Base-by-base conservation (phyloP, 1,284 basidiomycete species). In the Cryptococcus amylolentus region DNA sequence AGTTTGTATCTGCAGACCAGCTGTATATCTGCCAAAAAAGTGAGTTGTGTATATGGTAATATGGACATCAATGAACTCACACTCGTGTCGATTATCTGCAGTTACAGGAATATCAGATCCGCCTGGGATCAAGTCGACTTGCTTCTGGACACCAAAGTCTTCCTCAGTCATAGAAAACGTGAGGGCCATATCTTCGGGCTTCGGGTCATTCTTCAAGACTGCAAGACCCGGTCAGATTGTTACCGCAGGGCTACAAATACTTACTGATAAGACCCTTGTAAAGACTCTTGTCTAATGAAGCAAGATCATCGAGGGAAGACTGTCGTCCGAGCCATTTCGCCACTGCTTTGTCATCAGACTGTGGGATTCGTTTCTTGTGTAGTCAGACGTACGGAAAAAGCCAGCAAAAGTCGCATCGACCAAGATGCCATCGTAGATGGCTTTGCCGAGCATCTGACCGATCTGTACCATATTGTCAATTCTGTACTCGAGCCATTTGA, bases 331-430 rank as follows among this genome's bases (percentile, higher is more conserved):
- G 81, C 91, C 92, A 94, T 65, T 77, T 77, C 7, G 76, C 74
- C 59, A 78, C 88, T 91, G 66, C 4, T 2, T 18, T 41, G 10
- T 54, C 28, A 47, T 23, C 23, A 23, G 23, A 23, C 23, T 23
- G 43, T 20, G 9, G 14, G 26, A 3, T 38, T 13, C 8, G 16
- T 13, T 18, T 26, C 27, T 37, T 18, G 31, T 37, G 14, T 12
- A 31, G 26, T 54, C 1, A 57, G 56, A 58, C 69, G 66, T 54
- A 79, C 74, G 81, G 83, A 98, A 98, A 80, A 98, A 99, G 8
- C 86, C 86, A 1, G 96, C 93, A 77, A 98, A 98, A 1, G 88
- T 88, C 5, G 95, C 89, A 66, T 98, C 92, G n/a, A 96, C 86
- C 7, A 99, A 81, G 50, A 98, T 98, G 2, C 94, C 93, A 54